Percentiles rank a stretch among this genome's conserved stretches.
phyloP scores from a whole-genome alignment of 2,329 filamentous ascomycete species.

The Exutisphaerella laricina region DNA sequence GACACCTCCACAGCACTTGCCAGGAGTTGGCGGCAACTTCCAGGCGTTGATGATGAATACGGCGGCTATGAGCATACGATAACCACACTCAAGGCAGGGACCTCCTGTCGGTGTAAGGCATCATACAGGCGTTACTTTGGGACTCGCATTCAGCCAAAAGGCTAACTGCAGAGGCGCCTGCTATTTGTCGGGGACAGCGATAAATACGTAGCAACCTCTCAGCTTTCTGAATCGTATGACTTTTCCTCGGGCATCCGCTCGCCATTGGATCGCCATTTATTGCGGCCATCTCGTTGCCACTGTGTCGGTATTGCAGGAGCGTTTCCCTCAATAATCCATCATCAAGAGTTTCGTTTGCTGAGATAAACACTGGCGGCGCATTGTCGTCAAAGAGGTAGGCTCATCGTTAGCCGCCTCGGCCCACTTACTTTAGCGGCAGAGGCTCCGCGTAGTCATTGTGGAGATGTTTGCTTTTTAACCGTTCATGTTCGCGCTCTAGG shows the following conservation, averaged over 20 bases:
- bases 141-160: neutral
- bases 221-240: too few species aligned
- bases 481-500: too few species aligned
- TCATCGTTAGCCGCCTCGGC: too few species aligned
- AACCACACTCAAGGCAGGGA: neutral
- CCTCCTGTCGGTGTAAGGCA: conserved; percentile 1
- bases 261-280: too few species aligned
- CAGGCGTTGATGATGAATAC: neutral
- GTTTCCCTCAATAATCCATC: neutral
- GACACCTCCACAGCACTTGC: neutral
- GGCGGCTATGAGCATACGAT: neutral
- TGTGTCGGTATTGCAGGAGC: neutral
- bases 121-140: neutral
- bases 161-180: neutral
- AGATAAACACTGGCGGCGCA: too few species aligned
- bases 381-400: too few species aligned
- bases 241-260: too few species aligned
- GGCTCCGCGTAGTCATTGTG: too few species aligned
- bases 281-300: neutral
- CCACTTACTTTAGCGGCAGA: too few species aligned
- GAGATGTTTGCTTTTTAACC: too few species aligned
- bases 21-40: neutral
- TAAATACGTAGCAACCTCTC: neutral
- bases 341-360: too few species aligned
- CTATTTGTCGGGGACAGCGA: neutral